Base-by-base conservation (phyloP, 345 rosid species). In the Camelina neglecta region DNA sequence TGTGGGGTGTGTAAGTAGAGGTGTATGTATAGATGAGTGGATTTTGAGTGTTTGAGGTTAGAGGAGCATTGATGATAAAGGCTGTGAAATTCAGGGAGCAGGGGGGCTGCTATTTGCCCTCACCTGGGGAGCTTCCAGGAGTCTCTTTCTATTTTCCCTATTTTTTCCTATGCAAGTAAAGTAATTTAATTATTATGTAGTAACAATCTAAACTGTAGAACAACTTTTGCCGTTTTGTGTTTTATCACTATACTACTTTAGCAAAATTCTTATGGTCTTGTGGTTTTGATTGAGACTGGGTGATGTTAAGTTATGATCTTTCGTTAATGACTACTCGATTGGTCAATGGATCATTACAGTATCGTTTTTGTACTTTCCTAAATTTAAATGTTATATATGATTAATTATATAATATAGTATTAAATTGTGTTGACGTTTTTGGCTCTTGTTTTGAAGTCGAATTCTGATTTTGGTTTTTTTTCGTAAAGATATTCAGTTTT, bases 31-130 rank as follows among this genome's bases (percentile, higher is more conserved):
- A 72, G 81, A 12, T 48, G 76, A 10, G 63, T 59, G 42, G 63
- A 58, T 78, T 78, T 78, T 78, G 81, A 78, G 81, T 73, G 74
- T 73, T 78, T 73, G 81, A 73, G 78, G 81, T 78, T 60, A 72
- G 67, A 72, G 33, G 77, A 55, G 81, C 74, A 78, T 78, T 73
- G 65, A 73, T 78, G 73, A 78, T 67, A 72, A 77, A 77, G 73
- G 76, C 81, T 77, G 77, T 77, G 81, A 72, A 77, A 72, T 66
- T 67, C 77, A 78, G 78, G 78, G 20, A 73, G 65, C 44, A 67
- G 78, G 15, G 31, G 31, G 74, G 74, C 36, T 67, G 53, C 81
- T 73, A 78, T 72, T 78, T 78, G 65, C 77, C 24, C 62, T 72
- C 81, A 72, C 81, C 78, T 78, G 81, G 57, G 78, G 77, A 67